Percentiles rank a stretch among this genome's conserved stretches.
phyloP scores from a whole-genome alignment of 2,329 filamentous ascomycete species.

The Colletotrichum sp. region DNA sequence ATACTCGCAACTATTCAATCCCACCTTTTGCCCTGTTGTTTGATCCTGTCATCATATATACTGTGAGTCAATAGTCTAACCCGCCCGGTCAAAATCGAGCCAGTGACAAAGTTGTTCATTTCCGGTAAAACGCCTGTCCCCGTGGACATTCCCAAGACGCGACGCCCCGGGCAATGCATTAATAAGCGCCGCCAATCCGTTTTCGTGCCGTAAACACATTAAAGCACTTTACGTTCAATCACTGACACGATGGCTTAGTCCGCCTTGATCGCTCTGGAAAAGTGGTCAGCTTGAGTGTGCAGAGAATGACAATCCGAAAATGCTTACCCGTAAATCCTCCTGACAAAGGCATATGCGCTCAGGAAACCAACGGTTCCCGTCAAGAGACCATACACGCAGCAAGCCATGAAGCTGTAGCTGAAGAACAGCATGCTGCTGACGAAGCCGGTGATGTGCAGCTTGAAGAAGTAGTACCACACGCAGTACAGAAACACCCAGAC shows the following conservation, averaged over 20 bases:
- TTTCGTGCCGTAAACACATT: not conserved
- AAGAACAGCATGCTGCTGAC: slow-evolving; percentile 84
- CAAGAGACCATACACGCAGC: slow-evolving; percentile 79
- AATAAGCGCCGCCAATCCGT: not conserved
- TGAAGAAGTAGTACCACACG: slow-evolving; percentile 82
- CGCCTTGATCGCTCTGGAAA: slow-evolving; percentile 53
- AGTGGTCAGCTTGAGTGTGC: slow-evolving; percentile 2
- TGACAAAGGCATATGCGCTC: slow-evolving; percentile 82
- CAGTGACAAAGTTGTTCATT: not conserved
- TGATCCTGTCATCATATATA: slow-evolving; percentile 16
- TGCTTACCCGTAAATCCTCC: slow-evolving; percentile 79
- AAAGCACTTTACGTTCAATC: not conserved
- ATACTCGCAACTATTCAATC: not conserved
- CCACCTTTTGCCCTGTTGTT: not conserved
- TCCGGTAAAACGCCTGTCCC: slow-evolving; percentile 9
- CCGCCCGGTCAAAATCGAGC: not conserved
- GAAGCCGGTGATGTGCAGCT: slow-evolving; percentile 81
- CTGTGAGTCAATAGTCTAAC: not conserved
- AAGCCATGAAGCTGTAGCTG: slow-evolving; percentile 82
- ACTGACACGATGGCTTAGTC: slow-evolving; percentile 36
- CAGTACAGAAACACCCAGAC: slow-evolving; percentile 86
- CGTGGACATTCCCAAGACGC: not conserved
- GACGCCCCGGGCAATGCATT: slow-evolving; percentile 12
- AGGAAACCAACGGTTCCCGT: slow-evolving; percentile 86
- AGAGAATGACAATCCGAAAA: not conserved